A percentile compares a stretch with the other conserved stretches of the same genome.
phyloP scores from a whole-genome alignment of 441 rosid species.

The Populus trichocarpa region DNA sequence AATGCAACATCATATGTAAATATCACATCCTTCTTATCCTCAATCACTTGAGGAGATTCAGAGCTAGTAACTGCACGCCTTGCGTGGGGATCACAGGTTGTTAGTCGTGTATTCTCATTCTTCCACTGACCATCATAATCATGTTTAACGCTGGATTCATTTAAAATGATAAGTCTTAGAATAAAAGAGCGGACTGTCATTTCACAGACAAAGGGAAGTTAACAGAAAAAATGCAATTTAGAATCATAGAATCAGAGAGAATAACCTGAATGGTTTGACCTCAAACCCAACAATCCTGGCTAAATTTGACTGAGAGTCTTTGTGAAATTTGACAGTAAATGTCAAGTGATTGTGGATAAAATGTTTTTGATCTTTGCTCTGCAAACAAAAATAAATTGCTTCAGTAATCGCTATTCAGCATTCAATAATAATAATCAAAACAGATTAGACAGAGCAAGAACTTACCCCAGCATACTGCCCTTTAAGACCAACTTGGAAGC shows the following conservation, averaged over 20 bases:
- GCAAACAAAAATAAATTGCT: constrained; percentile 20
- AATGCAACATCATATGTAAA: constrained; percentile 90
- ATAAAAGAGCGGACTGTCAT: background rate
- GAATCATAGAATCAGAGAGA: constrained; percentile 1
- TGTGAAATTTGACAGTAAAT: constrained; percentile 74
- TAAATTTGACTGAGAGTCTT: constrained; percentile 49
- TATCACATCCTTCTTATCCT: constrained; percentile 67
- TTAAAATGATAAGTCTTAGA: constrained; percentile 17
- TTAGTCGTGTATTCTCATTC: constrained; percentile 59
- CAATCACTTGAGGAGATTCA: constrained; percentile 82
- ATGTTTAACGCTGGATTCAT: constrained; percentile 64
- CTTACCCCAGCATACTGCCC: constrained; percentile 82
- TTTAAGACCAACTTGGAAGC: constrained; percentile 75
- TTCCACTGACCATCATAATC: constrained; percentile 78
- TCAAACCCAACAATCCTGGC: constrained; percentile 93
- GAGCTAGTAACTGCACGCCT: constrained; percentile 73
- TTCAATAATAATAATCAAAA: constrained; percentile 4
- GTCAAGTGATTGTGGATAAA: constrained; percentile 83
- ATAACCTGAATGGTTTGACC: constrained; percentile 86
- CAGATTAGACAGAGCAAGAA: constrained; percentile 6
- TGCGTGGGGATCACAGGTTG: constrained; percentile 89
- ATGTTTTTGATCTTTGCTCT: constrained; percentile 78
- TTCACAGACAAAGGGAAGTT: background rate
- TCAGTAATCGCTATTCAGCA: constrained; percentile 3
- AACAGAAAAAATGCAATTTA: background rate